These are phyloP conservation scores for Cairneyella variabilis DNA, from an alignment of 495 filamentous ascomycete species.

Conservation along the genomic window DNA sequence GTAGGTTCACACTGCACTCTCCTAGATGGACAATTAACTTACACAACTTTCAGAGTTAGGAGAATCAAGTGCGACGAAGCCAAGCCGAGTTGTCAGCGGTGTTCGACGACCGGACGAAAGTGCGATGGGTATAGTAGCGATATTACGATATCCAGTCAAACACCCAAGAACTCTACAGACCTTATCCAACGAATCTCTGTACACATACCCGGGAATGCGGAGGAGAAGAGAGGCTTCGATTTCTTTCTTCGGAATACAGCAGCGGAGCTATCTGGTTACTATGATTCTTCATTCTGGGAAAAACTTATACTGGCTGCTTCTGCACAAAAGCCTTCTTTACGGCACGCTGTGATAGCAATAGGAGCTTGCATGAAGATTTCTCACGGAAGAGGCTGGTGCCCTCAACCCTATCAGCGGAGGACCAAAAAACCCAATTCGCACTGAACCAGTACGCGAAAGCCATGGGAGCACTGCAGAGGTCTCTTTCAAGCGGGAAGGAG, in stretches of 20 bases:
- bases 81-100: conserved; percentile 36
- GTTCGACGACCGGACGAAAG: conserved; percentile 33
- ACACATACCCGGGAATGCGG: conserved; percentile 3
- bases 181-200: conserved; percentile 3
- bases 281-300: conserved; percentile 11
- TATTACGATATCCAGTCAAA: not conserved
- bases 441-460: conserved; percentile 22
- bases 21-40: too few relatives aligned
- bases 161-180: not conserved
- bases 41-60: conserved; percentile 32
- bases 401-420: too few relatives aligned
- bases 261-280: conserved; percentile 15
- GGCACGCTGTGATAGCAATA: conserved; percentile 15
- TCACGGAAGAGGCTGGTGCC: not conserved
- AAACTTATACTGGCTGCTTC: conserved; percentile 12
- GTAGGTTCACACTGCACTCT: not conserved
- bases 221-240: conserved; percentile 15
- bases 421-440: too few relatives aligned
- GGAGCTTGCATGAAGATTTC: conserved; percentile 19
- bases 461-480: conserved; percentile 12
- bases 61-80: conserved; percentile 43
- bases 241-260: conserved; percentile 15
- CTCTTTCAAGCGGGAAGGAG: conserved; percentile 7
- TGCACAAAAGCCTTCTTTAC: conserved; percentile 1
- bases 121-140: conserved; percentile 38